Percentiles rank a stretch among this genome's conserved stretches.
Conservation (phyloP, 306 rosid genomes). For the Medicago arabica region DNA sequence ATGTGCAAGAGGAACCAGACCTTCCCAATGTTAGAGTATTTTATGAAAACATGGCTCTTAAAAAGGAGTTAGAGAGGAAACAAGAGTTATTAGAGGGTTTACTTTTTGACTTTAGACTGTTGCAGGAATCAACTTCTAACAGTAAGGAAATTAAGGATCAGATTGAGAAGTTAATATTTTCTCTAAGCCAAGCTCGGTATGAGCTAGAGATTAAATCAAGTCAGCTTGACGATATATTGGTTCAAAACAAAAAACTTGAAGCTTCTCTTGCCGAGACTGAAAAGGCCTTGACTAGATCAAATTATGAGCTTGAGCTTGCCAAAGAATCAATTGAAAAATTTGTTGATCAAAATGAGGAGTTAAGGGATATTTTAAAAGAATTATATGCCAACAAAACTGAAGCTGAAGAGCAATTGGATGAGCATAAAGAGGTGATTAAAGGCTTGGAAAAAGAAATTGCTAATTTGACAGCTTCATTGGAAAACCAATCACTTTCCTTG, state of each 20-base stretch:
- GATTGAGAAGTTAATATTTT: conserved; percentile 65
- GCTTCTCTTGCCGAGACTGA: conserved; percentile 63
- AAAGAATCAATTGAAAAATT: conserved; percentile 55
- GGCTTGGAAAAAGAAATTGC: conserved; percentile 82
- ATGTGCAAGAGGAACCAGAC: conserved; percentile 50
- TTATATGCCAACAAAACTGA: conserved; percentile 60
- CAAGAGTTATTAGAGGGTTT: conserved; percentile 80
- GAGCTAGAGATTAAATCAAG: conserved; percentile 71
- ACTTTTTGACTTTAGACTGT: conserved; percentile 84
- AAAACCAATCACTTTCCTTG: conserved; percentile 58
- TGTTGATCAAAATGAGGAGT: conserved; percentile 66
- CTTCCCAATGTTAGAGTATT: conserved; percentile 47
- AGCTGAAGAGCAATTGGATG: conserved; percentile 71
- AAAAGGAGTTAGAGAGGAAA: conserved; percentile 76
- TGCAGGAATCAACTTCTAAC: conserved; percentile 91
- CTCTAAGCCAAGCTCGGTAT: conserved; percentile 64
- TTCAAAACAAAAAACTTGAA: conserved; percentile 62
- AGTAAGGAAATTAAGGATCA: conserved; percentile 76
- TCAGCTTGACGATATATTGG: conserved; percentile 64
- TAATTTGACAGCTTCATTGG: conserved; percentile 67
- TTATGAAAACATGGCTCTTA: conserved; percentile 65
- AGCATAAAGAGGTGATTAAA: conserved; percentile 73
- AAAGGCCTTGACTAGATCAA: conserved; percentile 61
- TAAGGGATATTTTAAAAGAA: conserved; percentile 71
- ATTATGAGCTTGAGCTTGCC: conserved; percentile 70